Percentiles rank a stretch among this genome's conserved stretches.
phyloP scores from a whole-genome alignment of 1,284 basidiomycete genomes.

The Papiliotrema terrestris region DNA sequence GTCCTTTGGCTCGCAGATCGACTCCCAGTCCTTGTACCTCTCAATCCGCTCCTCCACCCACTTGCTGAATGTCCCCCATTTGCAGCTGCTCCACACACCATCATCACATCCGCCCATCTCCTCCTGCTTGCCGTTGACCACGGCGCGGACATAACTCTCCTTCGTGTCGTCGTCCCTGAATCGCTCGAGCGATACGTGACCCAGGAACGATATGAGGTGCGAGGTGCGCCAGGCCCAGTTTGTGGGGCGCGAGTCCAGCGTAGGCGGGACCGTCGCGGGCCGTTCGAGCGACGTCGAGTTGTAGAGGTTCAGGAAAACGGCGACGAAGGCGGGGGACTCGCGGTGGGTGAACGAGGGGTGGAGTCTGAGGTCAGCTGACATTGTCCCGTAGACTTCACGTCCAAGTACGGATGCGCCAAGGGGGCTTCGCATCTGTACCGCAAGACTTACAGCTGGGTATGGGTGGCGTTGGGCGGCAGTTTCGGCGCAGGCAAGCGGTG shows the following conservation, averaged over 20 bases:
- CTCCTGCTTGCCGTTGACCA: conserved; percentile 51
- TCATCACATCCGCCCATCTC: conserved; percentile 44
- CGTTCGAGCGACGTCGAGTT: conserved; percentile 36
- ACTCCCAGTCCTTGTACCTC: conserved; percentile 39
- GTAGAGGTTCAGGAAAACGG: conserved; percentile 50
- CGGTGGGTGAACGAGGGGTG: conserved; percentile 51
- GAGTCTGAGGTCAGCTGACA: conserved; percentile 35
- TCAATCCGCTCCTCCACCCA: conserved; percentile 41
- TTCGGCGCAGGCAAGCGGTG: conserved; percentile 33
- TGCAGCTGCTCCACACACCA: conserved; percentile 44
- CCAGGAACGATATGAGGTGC: conserved; percentile 51
- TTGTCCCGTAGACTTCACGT: no score
- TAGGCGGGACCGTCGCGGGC: conserved; percentile 31
- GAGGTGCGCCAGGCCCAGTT: conserved; percentile 47
- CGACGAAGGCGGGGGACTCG: conserved; percentile 51
- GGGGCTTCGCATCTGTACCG: neutral
- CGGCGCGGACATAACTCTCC: conserved; percentile 41
- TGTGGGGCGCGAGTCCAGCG: conserved; percentile 34
- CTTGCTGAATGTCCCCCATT: conserved; percentile 37
- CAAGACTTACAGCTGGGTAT: conserved; percentile 35
- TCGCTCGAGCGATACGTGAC: conserved; percentile 50
- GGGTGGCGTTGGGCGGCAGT: conserved; percentile 44
- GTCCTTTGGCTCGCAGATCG: conserved; percentile 23
- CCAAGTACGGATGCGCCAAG: no score
- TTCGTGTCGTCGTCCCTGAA: conserved; percentile 18